These are phyloP conservation scores for Nephelium lappaceum DNA, from an alignment of 345 rosid species.

Conservation along the genomic window DNA sequence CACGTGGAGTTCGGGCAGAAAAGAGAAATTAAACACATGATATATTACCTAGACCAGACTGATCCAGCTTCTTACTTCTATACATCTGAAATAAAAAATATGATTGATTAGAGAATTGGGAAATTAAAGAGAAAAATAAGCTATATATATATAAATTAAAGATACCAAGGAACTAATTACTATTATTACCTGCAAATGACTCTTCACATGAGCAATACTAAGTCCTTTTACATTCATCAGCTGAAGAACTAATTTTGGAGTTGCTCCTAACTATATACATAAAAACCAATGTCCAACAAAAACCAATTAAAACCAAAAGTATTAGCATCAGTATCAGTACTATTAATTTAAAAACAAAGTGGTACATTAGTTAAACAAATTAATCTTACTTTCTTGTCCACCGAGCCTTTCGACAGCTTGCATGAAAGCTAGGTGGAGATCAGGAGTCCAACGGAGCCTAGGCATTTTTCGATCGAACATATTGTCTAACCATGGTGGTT, in stretches of 20 bases:
- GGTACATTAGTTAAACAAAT: neutral
- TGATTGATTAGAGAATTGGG: neutral
- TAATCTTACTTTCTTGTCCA: conserved; percentile 76
- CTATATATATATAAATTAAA: neutral
- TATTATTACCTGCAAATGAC: conserved; percentile 75
- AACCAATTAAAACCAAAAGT: neutral
- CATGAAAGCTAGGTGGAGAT: conserved; percentile 73
- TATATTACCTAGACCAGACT: conserved; percentile 59
- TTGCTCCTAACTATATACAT: conserved; percentile 53
- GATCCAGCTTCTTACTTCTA: conserved; percentile 81
- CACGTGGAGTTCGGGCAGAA: too few relatives aligned
- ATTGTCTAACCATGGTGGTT: conserved; percentile 57
- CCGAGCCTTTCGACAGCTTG: conserved; percentile 83
- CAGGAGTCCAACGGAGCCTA: conserved; percentile 89
- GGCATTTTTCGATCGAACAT: conserved; percentile 76
- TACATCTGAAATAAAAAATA: conserved; percentile 63
- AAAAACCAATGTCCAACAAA: neutral
- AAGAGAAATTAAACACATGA: too few relatives aligned
- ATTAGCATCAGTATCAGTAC: neutral
- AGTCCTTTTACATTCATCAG: conserved; percentile 84
- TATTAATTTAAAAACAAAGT: neutral
- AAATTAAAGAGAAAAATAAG: too few relatives aligned
- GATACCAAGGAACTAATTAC: neutral
- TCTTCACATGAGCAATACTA: conserved; percentile 90
- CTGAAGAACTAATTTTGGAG: conserved; percentile 87